Base-by-base conservation (phyloP, 163 green algal genomes). In the Chlamydomonas reinhardtii region DNA sequence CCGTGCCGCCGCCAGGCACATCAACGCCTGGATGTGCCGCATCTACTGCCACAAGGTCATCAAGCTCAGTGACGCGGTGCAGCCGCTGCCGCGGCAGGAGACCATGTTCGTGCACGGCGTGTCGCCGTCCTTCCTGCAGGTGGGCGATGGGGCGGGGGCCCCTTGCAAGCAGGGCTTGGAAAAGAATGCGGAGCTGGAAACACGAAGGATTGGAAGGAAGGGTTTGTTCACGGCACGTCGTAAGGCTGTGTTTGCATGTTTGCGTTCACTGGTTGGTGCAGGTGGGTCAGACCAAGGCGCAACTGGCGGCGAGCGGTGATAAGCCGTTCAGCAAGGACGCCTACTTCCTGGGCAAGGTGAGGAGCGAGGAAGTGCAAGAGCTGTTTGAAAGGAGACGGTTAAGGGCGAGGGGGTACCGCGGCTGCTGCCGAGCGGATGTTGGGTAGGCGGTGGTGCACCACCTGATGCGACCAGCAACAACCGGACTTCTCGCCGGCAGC, bases 271-370 rank as follows among this genome's bases (percentile, higher is more conserved):
- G n/a, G n/a, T n/a, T n/a, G n/a, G n/a, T n/a, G n/a, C 37, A 84
- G 62, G 86, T 88, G 35, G 90, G 88, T 6, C 62, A 90, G 82
- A 59, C 65, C 29, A 88, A 90, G 71, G 88, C 90, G 35, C 70
- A 88, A 59, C 74, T 83, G 74, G 76, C 52, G 20, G 73, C 70
- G 17, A 69, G 43, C 75, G 64, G 73, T 73, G 29, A 78, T 25
- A 65, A 20, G 76, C 52, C 76, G 4, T 92, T 76, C 39, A 79
- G 35, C 22, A 93, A 96, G 79, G 97, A 97, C 54, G 93, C 92
- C 0, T 99, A 99, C 92, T 98, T 97, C 84, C 93, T 99, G 32
- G 97, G 97, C 89, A 99, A 99, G 93, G 94, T 97, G 80, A 34
- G 72, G 31, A 24, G 70, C 35, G 39, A 48, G 39, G 39, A 8